A percentile compares a stretch with the other conserved stretches of the same genome.
phyloP scores from a whole-genome alignment of 2,329 filamentous ascomycete species.

The Ophiocordyceps polyrhachis-furcata region DNA sequence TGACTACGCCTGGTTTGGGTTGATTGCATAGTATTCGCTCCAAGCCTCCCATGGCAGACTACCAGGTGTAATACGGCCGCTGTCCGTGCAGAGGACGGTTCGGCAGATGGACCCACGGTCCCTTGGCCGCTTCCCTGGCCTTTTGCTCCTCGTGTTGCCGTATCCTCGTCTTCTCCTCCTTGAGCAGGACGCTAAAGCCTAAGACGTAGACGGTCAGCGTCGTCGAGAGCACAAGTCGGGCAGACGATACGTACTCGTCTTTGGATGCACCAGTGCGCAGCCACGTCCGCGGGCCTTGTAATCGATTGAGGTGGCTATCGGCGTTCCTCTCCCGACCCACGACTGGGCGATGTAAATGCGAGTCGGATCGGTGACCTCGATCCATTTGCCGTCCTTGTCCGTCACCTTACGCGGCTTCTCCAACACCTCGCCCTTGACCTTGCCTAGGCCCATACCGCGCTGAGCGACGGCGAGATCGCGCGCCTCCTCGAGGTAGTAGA shows the following conservation, averaged over 20 bases:
- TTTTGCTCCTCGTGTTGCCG: constrained; percentile 61
- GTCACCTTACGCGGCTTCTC: constrained; percentile 33
- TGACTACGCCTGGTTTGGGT: too few relatives aligned
- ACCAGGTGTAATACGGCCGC: constrained; percentile 87
- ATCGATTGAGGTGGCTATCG: constrained; percentile 37
- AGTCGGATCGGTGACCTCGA: constrained; percentile 55
- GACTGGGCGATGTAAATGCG: constrained; percentile 80
- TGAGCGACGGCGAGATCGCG: constrained; percentile 62
- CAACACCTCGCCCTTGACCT: constrained; percentile 20
- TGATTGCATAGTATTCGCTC: too few relatives aligned
- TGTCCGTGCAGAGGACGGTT: constrained; percentile 71
- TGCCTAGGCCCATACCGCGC: constrained; percentile 65
- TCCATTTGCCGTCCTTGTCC: constrained; percentile 55
- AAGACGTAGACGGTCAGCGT: not conserved
- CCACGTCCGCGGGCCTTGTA: constrained; percentile 60
- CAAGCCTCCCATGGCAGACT: not conserved
- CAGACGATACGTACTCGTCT: constrained; percentile 44
- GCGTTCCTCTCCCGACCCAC: constrained; percentile 69
- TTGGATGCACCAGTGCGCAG: constrained; percentile 48
- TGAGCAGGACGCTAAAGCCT: constrained; percentile 67
- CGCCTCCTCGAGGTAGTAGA: constrained; percentile 62
- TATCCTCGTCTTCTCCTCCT: constrained; percentile 83
- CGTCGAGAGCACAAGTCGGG: not conserved
- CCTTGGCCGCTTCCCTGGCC: constrained; percentile 53
- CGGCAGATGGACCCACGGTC: constrained; percentile 75